Evolutionary conservation across 2,329 filamentous ascomycete genomes (phyloP), one percentile per base, ranked within the genome.

Genomic region (Magnaporthales sp.): DNA sequence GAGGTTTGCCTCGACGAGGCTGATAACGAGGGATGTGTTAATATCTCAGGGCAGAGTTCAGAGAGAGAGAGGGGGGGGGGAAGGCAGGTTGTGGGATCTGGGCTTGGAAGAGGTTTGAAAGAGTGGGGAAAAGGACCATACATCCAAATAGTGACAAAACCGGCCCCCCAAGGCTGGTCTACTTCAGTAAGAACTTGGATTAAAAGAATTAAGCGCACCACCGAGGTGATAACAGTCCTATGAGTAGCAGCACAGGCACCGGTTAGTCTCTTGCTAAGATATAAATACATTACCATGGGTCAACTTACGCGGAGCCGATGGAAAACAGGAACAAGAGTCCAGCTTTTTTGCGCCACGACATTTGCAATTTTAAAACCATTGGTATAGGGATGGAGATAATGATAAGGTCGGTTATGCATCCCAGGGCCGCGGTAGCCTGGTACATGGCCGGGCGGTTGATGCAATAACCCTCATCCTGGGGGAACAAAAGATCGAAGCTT

Each of bases 371-470:
- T 22, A 26, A 10, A 2, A 54, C 30, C 62, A 64, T 64, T 0
- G 69, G 68, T n/a, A 70, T 64, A 1, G 69, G 69, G 54, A 70
- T 65, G 10, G 63, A 54, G 29, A 70, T 61, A 13, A 70, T 66
- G 19, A 68, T 24, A 10, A 69, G 27, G 62, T 70, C 69, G 5
- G 68, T 69, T 32, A 68, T 58, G 31, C 66, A 66, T 26, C 68
- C 68, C 8, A 70, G 63, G 8, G 65, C 67, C 15, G 69, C 69
- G 5, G 67, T 69, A 10, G 69, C 68, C 32, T 68, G 62, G 62
- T 68, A 69, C 38, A 70, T 51, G 13, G 67, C 67, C 11, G 66
- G 62, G 4, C 63, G 64, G 58, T 70, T 60, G 62, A 70, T 67
- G 66, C 69, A 70, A 6, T 62, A 64, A 51, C 67, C 67, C 2